Conservation (phyloP, 2,329 filamentous ascomycete species). For the Pochonia chlamydosporia region DNA sequence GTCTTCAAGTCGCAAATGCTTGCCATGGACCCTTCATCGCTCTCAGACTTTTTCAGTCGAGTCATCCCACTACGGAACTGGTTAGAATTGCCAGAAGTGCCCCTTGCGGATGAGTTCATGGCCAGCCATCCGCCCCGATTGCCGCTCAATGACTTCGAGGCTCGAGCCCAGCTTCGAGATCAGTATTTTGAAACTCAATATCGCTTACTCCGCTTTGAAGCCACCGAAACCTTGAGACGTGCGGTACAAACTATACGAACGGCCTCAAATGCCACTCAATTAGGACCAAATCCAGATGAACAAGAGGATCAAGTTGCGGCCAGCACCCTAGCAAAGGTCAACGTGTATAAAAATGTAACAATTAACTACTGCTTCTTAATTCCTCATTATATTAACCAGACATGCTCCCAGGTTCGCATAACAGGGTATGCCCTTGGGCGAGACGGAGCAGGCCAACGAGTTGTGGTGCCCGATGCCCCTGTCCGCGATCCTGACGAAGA, state of each 20-base stretch:
- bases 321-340: conserved; percentile 48
- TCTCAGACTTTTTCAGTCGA: conserved; percentile 4
- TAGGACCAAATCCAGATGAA: neutral
- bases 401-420: conserved; percentile 56
- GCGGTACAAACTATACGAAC: conserved; percentile 52
- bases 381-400: neutral
- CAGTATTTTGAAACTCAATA: conserved; percentile 72
- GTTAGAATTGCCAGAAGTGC: conserved; percentile 16
- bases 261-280: neutral
- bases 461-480: conserved; percentile 60
- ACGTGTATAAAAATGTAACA: conserved; percentile 64
- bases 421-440: conserved; percentile 58
- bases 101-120: conserved; percentile 18
- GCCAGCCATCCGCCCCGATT: conserved; percentile 10
- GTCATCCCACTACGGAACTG: neutral
- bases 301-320: conserved; percentile 31
- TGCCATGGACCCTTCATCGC: neutral
- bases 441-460: conserved; percentile 44
- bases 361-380: neutral
- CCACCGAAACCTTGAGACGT: conserved; percentile 60
- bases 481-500: conserved; percentile 37
- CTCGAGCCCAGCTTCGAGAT: conserved; percentile 12
- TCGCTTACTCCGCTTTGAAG: conserved; percentile 68
- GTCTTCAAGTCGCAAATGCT: too few species aligned
- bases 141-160: conserved; percentile 5